Conservation (phyloP, 1,284 basidiomycete genomes). For the Puccinia polysora region DNA sequence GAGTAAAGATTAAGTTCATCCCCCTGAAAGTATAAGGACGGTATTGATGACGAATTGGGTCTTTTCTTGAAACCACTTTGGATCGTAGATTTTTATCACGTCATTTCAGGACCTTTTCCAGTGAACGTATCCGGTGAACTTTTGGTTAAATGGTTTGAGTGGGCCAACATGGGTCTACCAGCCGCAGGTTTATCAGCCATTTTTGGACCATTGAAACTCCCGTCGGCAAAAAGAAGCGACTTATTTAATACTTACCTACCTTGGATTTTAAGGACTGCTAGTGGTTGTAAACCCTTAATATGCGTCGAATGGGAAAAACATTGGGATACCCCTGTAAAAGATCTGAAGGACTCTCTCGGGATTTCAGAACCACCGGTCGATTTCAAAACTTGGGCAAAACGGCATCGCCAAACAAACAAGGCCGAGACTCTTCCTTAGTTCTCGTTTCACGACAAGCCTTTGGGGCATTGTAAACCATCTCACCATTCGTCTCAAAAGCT, state of each 20-base stretch:
- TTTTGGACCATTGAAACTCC: conserved; percentile 60
- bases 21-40: not conserved
- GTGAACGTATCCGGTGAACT: conserved; percentile 87
- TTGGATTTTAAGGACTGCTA: conserved; percentile 81
- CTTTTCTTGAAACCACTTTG: not conserved
- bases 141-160: conserved; percentile 93
- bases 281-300: conserved; percentile 68
- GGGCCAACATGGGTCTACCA: conserved; percentile 84
- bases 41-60: too few relatives aligned
- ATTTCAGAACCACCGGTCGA: conserved; percentile 57
- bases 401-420: conserved; percentile 24
- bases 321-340: conserved; percentile 76
- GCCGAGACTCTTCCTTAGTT: too few relatives aligned
- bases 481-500: too few relatives aligned
- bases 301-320: conserved; percentile 93
- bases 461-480: too few relatives aligned
- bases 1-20: not conserved
- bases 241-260: conserved; percentile 75
- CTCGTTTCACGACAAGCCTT: too few relatives aligned
- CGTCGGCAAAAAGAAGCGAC: conserved; percentile 58
- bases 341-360: conserved; percentile 76
- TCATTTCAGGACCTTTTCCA: conserved; percentile 71
- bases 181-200: conserved; percentile 76
- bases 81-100: conserved; percentile 79
- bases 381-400: conserved; percentile 54